Conservation (phyloP, 73 alveolate species). For the Paramecium caudatum region DNA sequence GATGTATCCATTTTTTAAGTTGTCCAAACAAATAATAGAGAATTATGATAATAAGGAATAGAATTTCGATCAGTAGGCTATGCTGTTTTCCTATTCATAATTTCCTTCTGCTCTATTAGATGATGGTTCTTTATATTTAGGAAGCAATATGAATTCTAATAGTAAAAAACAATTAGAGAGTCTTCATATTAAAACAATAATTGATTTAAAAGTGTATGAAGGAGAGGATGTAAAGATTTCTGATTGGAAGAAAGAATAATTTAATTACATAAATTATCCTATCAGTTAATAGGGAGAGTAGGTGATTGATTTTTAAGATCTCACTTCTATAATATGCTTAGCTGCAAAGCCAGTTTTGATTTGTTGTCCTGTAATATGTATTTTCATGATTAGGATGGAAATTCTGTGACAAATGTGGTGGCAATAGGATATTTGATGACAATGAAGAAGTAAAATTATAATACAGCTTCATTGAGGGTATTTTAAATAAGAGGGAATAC, state of each 20-base stretch:
- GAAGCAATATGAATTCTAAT: slow-evolving; percentile 30
- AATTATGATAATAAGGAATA: slow-evolving; percentile 3
- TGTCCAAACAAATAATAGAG: background rate
- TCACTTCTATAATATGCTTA: background rate
- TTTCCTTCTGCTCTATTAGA: slow-evolving; percentile 8
- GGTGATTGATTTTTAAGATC: background rate
- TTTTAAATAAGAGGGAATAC: slow-evolving; percentile 55
- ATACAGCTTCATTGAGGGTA: background rate
- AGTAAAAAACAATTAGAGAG: background rate
- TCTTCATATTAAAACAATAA: slow-evolving; percentile 9
- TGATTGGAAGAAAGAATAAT: slow-evolving; percentile 17
- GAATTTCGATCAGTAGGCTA: background rate
- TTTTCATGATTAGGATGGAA: slow-evolving; percentile 26
- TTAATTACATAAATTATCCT: background rate
- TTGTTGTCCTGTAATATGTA: background rate
- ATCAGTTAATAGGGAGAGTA: background rate
- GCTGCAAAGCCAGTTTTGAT: background rate
- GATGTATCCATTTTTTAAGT: slow-evolving; percentile 28
- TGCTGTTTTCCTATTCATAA: slow-evolving; percentile 4
- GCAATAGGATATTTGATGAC: slow-evolving; percentile 57
- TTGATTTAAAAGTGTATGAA: slow-evolving; percentile 19
- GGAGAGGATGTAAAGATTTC: background rate
- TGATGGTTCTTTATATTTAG: background rate
- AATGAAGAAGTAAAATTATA: background rate
- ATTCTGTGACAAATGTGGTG: background rate